Evolutionary conservation across 129 eudicot genomes (phyloP).

Genomic region (Apium graveolens): DNA sequence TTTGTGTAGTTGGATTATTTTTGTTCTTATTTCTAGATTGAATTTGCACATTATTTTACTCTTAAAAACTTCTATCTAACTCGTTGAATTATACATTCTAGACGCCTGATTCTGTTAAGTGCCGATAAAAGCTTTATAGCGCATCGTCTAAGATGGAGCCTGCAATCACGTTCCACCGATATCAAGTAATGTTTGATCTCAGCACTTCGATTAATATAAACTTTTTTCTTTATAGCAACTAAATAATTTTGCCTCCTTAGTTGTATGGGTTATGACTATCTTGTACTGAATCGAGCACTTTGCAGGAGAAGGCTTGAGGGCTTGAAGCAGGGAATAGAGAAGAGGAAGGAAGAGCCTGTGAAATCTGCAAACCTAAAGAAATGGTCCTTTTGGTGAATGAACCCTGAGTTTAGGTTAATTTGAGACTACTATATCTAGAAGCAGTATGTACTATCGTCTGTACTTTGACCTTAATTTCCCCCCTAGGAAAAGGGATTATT

Average conservation of each 20-base stretch:
- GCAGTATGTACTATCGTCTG: not conserved
- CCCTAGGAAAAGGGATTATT: too few species aligned
- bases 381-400: slow-evolving; percentile 81
- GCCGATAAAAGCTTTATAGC: slow-evolving; percentile 87
- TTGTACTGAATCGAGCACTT: not conserved
- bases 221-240: not conserved
- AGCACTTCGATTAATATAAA: not conserved
- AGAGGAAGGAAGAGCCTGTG: slow-evolving; percentile 48
- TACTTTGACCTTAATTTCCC: too few species aligned
- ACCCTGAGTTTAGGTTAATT: not conserved
- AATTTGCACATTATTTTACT: not conserved
- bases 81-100: slow-evolving; percentile 15
- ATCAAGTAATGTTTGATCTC: slow-evolving; percentile 46
- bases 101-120: slow-evolving; percentile 91
- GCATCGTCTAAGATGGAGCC: slow-evolving; percentile 97
- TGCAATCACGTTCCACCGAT: slow-evolving; percentile 87
- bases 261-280: not conserved
- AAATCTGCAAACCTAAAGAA: slow-evolving; percentile 32
- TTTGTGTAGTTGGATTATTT: not conserved
- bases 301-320: slow-evolving; percentile 79
- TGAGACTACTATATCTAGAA: not conserved
- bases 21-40: not conserved
- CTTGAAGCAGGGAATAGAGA: slow-evolving; percentile 79
- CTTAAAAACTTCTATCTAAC: not conserved
- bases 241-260: not conserved